Percentiles rank a stretch among this genome's conserved stretches.
Conservation (phyloP, 192 early-diverging fungal genomes). For the Paraglomus brasilianum region DNA sequence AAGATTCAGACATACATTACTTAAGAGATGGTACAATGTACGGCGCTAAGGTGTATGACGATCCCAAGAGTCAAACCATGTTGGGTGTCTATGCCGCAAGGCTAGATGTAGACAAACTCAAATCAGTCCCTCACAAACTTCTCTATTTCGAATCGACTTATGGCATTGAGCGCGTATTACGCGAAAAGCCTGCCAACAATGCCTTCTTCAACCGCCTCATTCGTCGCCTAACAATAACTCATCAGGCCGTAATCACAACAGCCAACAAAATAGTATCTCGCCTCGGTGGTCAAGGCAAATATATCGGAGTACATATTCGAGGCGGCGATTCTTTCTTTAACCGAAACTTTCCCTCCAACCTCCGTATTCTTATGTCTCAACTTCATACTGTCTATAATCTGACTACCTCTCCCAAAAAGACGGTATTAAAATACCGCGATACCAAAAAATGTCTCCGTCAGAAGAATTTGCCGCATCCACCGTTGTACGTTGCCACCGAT, state of each 20-base stretch:
- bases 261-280: slow-evolving; percentile 38
- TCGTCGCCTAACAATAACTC: slow-evolving; percentile 33
- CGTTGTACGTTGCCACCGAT: slow-evolving; percentile 55
- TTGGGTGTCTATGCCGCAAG: slow-evolving; percentile 33
- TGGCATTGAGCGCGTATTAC: slow-evolving; percentile 42
- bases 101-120: slow-evolving; percentile 40
- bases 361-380: slow-evolving; percentile 10
- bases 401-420: background rate
- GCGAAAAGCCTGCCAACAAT: slow-evolving; percentile 36
- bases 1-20: slow-evolving; percentile 33
- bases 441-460: slow-evolving; percentile 23
- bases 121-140: slow-evolving; percentile 39
- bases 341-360: background rate
- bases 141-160: slow-evolving; percentile 51
- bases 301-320: slow-evolving; percentile 37
- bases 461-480: slow-evolving; percentile 39
- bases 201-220: slow-evolving; percentile 30
- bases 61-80: slow-evolving; percentile 25
- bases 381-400: background rate
- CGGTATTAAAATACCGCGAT: background rate
- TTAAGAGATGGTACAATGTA: slow-evolving; percentile 43
- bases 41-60: slow-evolving; percentile 48
- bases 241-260: slow-evolving; percentile 40
- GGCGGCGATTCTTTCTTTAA: slow-evolving; percentile 20
- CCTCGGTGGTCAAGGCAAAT: slow-evolving; percentile 39